Evolutionary conservation across 106 monocot species (phyloP).

Genomic region (Apostasia ramifera): DNA sequence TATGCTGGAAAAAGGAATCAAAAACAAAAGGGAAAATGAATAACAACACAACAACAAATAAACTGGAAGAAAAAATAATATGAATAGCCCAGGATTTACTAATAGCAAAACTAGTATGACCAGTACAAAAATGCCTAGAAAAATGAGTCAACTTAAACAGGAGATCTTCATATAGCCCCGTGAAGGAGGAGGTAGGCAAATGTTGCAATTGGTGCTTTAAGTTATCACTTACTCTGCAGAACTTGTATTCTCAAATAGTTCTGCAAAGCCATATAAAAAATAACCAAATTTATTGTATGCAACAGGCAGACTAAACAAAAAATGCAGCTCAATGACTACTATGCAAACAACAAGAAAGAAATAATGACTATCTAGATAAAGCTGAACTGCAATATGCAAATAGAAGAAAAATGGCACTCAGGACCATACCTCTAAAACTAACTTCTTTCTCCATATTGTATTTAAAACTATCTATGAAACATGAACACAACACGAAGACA

Average conservation of each 20-base stretch:
- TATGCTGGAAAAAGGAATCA: not conserved
- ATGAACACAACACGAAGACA: no score
- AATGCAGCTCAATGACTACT: no score
- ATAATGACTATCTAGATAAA: no score
- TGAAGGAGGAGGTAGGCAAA: not conserved
- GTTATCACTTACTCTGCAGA: conserved; percentile 1
- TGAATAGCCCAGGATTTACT: not conserved
- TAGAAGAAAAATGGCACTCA: no score
- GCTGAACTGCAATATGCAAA: no score
- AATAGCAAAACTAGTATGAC: not conserved
- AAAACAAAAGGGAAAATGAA: not conserved
- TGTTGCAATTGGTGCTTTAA: not conserved
- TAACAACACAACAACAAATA: not conserved
- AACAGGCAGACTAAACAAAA: no score
- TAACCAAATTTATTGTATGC: no score
- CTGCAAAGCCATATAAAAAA: conserved; percentile 7
- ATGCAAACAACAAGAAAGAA: no score
- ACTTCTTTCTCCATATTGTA: no score
- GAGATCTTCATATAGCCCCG: not conserved
- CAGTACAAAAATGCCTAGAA: not conserved
- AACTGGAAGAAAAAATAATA: not conserved
- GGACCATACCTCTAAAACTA: no score
- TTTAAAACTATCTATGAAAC: no score
- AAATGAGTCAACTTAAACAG: conserved; percentile 1
- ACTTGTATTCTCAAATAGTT: conserved; percentile 3